phyloP scores from a whole-genome alignment of 768 basidiomycete species.

The Suillus tomentosus region DNA sequence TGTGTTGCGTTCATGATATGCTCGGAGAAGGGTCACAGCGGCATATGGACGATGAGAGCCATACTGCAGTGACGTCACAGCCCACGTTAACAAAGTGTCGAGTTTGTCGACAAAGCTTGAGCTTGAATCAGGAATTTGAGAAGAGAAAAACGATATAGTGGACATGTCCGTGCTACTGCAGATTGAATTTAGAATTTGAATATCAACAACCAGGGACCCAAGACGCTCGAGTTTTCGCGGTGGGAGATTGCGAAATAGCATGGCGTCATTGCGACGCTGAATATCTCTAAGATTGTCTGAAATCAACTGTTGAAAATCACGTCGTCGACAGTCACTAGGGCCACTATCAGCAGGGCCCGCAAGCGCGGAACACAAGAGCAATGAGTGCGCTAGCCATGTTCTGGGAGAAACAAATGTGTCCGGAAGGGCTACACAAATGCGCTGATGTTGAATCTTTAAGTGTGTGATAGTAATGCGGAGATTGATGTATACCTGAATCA shows the following conservation, averaged over 20 bases:
- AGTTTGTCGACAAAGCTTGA: slow-evolving; percentile 65
- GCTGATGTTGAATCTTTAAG: slow-evolving; percentile 39
- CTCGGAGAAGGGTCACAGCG: slow-evolving; percentile 65
- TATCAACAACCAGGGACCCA: slow-evolving; percentile 60
- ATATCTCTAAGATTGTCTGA: slow-evolving; percentile 68
- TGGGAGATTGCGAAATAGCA: slow-evolving; percentile 71
- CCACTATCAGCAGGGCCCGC: slow-evolving; percentile 40
- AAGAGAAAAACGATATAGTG: slow-evolving; percentile 58
- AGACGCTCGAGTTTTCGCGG: slow-evolving; percentile 59
- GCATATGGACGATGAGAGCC: slow-evolving; percentile 81
- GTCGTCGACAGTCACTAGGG: slow-evolving; percentile 34
- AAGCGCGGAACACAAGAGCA: slow-evolving; percentile 41
- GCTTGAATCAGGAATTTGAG: slow-evolving; percentile 36
- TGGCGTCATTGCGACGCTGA: slow-evolving; percentile 75
- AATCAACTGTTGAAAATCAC: slow-evolving; percentile 50
- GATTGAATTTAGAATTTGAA: slow-evolving; percentile 77
- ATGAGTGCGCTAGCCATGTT: slow-evolving; percentile 59
- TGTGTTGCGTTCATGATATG: slow-evolving; percentile 65
- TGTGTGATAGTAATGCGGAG: slow-evolving; percentile 7
- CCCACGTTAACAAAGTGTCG: slow-evolving; percentile 77
- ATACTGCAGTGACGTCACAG: slow-evolving; percentile 77
- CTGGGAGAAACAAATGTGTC: slow-evolving; percentile 76
- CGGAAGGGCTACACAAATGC: slow-evolving; percentile 67
- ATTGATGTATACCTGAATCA: slow-evolving; percentile 58
- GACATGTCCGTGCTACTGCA: slow-evolving; percentile 63